These are phyloP conservation scores for Inga leiocalycina DNA, from an alignment of 306 rosid species.

Conservation along the genomic window DNA sequence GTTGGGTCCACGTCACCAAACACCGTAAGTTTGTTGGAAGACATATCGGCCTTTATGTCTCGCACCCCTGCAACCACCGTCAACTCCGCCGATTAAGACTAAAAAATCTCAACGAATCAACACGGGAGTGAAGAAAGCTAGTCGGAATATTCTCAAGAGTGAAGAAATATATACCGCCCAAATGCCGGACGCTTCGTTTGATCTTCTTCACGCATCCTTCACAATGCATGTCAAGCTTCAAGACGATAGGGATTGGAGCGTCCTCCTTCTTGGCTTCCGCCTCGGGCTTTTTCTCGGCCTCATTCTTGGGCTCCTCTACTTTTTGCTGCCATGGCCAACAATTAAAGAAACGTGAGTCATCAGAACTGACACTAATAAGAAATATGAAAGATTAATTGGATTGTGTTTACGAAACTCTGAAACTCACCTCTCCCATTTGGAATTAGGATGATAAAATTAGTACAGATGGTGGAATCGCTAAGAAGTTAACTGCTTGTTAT, in stretches of 20 bases:
- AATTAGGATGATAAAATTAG: not conserved
- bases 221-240: slow-evolving; percentile 78
- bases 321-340: slow-evolving; percentile 37
- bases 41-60: slow-evolving; percentile 58
- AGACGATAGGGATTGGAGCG: slow-evolving; percentile 47
- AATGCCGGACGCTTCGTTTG: slow-evolving; percentile 54
- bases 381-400: not conserved
- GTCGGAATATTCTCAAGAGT: not conserved
- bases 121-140: not conserved
- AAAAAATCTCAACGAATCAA: not conserved
- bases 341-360: not conserved
- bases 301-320: slow-evolving; percentile 39
- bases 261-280: slow-evolving; percentile 56
- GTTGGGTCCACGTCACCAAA: slow-evolving; percentile 65
- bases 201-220: slow-evolving; percentile 84
- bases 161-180: slow-evolving; percentile 56
- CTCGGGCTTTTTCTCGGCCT: slow-evolving; percentile 63
- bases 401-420: not conserved
- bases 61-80: slow-evolving; percentile 60
- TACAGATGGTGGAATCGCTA: not conserved
- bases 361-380: not conserved
- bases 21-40: slow-evolving; percentile 65
- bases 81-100: not conserved
- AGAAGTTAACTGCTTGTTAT: slow-evolving; percentile 9
- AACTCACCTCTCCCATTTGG: slow-evolving; percentile 73